These are phyloP conservation scores for Globisporangium cederbergense DNA, from an alignment of 352 stramenopile species.

Conservation along the genomic window DNA sequence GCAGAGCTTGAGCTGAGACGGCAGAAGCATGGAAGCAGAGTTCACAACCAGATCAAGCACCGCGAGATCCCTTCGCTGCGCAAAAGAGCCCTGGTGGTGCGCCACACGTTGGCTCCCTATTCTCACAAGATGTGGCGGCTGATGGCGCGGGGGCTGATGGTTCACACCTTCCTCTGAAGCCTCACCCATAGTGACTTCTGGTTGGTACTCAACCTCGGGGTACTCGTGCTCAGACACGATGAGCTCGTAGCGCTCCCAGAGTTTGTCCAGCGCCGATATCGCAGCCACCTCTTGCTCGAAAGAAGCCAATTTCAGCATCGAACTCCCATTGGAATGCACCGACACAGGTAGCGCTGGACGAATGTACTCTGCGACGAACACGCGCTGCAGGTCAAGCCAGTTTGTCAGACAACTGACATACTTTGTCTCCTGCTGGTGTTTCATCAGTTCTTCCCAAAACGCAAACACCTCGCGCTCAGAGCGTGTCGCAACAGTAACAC, in stretches of 20 bases:
- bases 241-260: conserved; percentile 18
- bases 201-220: neutral
- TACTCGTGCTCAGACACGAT: conserved; percentile 8
- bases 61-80: neutral
- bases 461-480: conserved; percentile 8
- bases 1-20: neutral
- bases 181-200: neutral
- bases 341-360: neutral
- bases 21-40: neutral
- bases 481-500: neutral
- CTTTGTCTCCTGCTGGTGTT: conserved; percentile 16
- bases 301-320: neutral
- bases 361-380: conserved; percentile 31
- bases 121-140: neutral
- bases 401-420: conserved; percentile 13
- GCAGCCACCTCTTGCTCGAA: conserved; percentile 13
- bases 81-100: neutral
- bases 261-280: conserved; percentile 9
- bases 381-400: conserved; percentile 31
- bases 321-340: neutral
- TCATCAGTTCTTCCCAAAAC: conserved; percentile 16
- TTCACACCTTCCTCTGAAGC: neutral
- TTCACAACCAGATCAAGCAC: neutral
- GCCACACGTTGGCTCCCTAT: neutral
- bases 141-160: neutral